Conservation (phyloP, 139 green algal genomes). For the Closterium sp. region DNA sequence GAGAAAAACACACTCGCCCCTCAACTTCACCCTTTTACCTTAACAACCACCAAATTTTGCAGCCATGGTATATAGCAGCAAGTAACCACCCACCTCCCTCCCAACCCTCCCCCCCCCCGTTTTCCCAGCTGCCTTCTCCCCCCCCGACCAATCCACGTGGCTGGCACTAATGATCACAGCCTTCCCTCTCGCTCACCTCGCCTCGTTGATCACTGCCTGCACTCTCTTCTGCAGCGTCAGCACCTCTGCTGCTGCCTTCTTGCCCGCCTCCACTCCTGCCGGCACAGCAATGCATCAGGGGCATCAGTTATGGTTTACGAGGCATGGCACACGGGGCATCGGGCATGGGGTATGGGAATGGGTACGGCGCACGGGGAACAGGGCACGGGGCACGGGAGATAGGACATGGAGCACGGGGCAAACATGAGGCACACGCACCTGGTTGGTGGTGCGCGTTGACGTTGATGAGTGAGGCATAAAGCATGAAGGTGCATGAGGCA, state of each 20-base stretch:
- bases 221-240: constrained; percentile 38
- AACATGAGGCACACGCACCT: background rate
- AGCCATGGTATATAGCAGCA: too few species aligned
- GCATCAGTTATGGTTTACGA: background rate
- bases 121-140: too few species aligned
- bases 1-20: background rate
- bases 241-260: constrained; percentile 40
- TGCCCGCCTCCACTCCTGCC: constrained; percentile 44
- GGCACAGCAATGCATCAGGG: background rate
- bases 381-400: background rate
- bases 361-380: background rate
- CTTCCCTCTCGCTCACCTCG: background rate
- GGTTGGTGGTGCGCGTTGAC: constrained; percentile 45
- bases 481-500: constrained; percentile 14
- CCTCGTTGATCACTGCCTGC: constrained; percentile 25
- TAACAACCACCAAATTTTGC: background rate
- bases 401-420: background rate
- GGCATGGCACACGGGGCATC: background rate
- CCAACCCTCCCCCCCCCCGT: too few species aligned
- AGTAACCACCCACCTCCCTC: background rate
- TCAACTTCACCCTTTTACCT: background rate
- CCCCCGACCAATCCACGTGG: too few species aligned
- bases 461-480: constrained; percentile 40
- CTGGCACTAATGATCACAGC: too few species aligned
- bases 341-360: background rate